Evolutionary conservation across 2,329 filamentous ascomycete genomes (phyloP).

Genomic region (Myriosclerotinia duriaeana): DNA sequence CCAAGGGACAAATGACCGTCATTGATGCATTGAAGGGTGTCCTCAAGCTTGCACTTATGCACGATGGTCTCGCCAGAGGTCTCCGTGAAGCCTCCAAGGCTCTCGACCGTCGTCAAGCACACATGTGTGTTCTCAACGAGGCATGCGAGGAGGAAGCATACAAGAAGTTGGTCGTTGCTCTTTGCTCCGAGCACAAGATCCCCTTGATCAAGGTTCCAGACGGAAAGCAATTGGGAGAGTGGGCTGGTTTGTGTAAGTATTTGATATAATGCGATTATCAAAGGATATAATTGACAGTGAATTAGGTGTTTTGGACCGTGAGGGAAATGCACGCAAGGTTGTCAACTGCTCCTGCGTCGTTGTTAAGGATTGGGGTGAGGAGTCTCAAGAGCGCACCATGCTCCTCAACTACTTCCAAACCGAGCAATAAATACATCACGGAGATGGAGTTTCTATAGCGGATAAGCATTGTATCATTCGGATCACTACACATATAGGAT

Average conservation of each 20-base stretch:
- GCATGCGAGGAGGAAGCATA: conserved; percentile 99
- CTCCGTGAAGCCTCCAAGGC: conserved; percentile 98
- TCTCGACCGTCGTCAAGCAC: conserved; percentile 95
- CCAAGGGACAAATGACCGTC: conserved; percentile 94
- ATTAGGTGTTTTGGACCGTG: conserved; percentile 93
- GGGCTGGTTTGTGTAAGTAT: conserved; percentile 96
- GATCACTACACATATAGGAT: conserved; percentile 39
- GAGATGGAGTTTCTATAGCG: conserved; percentile 37
- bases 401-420: conserved; percentile 99
- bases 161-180: conserved; percentile 99
- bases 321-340: conserved; percentile 99
- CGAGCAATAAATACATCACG: conserved; percentile 57
- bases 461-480: conserved; percentile 38
- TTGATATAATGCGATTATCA: conserved; percentile 25
- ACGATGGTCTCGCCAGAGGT: conserved; percentile 98
- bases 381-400: conserved; percentile 97
- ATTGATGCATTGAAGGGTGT: conserved; percentile 98
- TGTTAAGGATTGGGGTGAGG: conserved; percentile 99
- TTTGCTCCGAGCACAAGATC: conserved; percentile 99
- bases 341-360: conserved; percentile 99
- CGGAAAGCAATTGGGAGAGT: conserved; percentile 99
- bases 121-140: conserved; percentile 99
- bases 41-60: conserved; percentile 97
- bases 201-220: conserved; percentile 99
- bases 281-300: conserved; percentile 28